Base-by-base conservation (phyloP, 345 rosid genomes). In the Gossypium rotundifolium region DNA sequence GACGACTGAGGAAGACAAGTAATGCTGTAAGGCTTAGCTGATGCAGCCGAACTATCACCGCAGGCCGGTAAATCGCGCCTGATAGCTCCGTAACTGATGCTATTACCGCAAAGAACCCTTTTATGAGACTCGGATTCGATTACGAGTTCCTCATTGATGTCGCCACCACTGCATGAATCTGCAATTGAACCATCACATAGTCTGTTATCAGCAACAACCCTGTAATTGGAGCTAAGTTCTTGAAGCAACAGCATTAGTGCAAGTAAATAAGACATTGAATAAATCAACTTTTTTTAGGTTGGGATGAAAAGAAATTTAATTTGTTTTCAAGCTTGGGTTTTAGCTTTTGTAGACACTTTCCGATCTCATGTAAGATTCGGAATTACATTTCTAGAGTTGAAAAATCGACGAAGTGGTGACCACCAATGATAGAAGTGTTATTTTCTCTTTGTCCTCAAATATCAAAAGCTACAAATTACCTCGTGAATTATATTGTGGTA, bases 1-100 rank as follows among this genome's bases (percentile, higher is more conserved):
- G 73, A 74, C 0, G 53, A 20, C 1, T 69, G 64, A 70, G 80
- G 70, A 7, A 77, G 38, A 75, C 83, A 80, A 17, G 48, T 74
- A 12, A 12, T 20, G 57, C 71, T 63, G 22, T 63, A 81, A 16
- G 78, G 76, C 1, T 10, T 9, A 18, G 40, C 40, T 33, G 40
- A 33, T 33, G 1, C 40, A 33, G 40, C 40, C 40, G 40, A 33
- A 5, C 7, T 5, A 8, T 5, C 45, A 2, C 54, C 61, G 48
- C 81, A 78, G 0, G 27, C 54, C 1, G 81, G 68, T 40, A 1
- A 4, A 60, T 75, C 71, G 2, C 16, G 9, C 74, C 17, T 38
- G 8, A 77, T 63, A 29, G 76, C 79, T 3, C 53, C 75, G 4
- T 73, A 63, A 45, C 61, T 59, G 20, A 78, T 44, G 45, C 3